Evolutionary conservation across 2,329 filamentous ascomycete genomes (phyloP).

Genomic region (Phaeosphaeriaceae sp.): DNA sequence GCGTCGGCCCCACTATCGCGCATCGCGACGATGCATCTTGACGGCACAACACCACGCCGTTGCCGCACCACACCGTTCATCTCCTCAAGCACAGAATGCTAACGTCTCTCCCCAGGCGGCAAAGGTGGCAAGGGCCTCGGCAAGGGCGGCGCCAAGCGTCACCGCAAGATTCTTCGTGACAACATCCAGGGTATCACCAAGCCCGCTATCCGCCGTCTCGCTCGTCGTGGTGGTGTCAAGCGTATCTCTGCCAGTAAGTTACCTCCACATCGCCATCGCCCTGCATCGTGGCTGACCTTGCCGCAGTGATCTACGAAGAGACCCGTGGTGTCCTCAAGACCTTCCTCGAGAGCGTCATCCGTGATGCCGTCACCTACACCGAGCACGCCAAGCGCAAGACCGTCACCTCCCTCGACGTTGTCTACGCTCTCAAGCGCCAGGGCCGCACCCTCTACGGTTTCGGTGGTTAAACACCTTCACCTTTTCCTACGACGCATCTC

Average conservation of each 20-base stretch:
- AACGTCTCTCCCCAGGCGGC: slow-evolving; percentile 47
- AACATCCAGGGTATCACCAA: slow-evolving; percentile 64
- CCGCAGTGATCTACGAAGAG: slow-evolving; percentile 78
- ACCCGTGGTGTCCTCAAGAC: slow-evolving; percentile 79
- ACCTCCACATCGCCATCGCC: background rate
- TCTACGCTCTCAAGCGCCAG: slow-evolving; percentile 70
- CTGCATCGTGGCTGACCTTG: slow-evolving; percentile 28
- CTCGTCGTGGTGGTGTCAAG: slow-evolving; percentile 62
- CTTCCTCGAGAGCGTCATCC: slow-evolving; percentile 79
- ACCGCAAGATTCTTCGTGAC: slow-evolving; percentile 63
- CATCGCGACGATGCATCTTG: slow-evolving; percentile 10
- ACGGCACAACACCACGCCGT: background rate
- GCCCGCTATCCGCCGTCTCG: slow-evolving; percentile 62
- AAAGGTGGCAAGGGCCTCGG: slow-evolving; percentile 63
- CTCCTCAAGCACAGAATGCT: slow-evolving; percentile 11
- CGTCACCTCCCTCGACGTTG: slow-evolving; percentile 71
- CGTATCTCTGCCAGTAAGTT: slow-evolving; percentile 59
- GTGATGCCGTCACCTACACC: slow-evolving; percentile 79
- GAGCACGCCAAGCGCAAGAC: slow-evolving; percentile 85
- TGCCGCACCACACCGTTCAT: background rate
- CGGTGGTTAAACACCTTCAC: slow-evolving; percentile 71
- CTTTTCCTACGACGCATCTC: slow-evolving; percentile 5
- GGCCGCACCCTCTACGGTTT: slow-evolving; percentile 83
- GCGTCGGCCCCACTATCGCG: slow-evolving; percentile 20
- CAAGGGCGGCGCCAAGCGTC: slow-evolving; percentile 63